Evolutionary conservation across 2,329 filamentous ascomycete genomes (phyloP), one percentile per base, ranked within the genome.

Genomic region (Chaetothyriales sp.): DNA sequence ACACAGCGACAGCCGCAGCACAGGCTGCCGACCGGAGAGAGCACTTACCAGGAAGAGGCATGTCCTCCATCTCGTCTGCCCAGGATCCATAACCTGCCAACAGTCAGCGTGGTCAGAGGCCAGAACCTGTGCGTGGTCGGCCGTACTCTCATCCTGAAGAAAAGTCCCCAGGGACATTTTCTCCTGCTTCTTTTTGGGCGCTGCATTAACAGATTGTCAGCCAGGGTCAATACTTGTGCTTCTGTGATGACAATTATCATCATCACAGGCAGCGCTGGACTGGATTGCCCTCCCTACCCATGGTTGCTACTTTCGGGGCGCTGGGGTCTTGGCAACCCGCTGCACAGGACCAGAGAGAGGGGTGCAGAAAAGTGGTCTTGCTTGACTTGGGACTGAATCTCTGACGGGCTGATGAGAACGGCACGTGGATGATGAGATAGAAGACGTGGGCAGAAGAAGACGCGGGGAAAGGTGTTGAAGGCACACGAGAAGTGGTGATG

Each of bases 101-200:
- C 57, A 18, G 56, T 65, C 55, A 67, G 67, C 58, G 13, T 45
- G 19, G 20, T 18, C 40, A 46, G 40, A 28, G 63, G 56, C 58
- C 43, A 20, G 22, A 20, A 29, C 15, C 8, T 10, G 18, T 22
- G 22, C 15, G n/a, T n/a, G 57, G 56, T 54, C 54, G 49, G 50
- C 77, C 87, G 72, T 78, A 95, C 90, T 83, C 72, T 88, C 80
- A 71, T 95, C 88, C 68, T 79, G 78, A 77, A 98, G 80, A 80
- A 98, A 98, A 73, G 88, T 86, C 77, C 88, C 87, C 68, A 97
- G 83, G 77, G 86, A 88, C 86, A 98, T 90, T 79, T 94, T 98
- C 82, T 94, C 85, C 71, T 81, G 78, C 74, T 94, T 84, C 76
- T 88, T 86, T 77, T 94, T 94, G 15, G 89, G 90, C 79, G 86